These are phyloP conservation scores for Phytophthora pistaciae DNA, from an alignment of 352 stramenopile species.

Conservation along the genomic window DNA sequence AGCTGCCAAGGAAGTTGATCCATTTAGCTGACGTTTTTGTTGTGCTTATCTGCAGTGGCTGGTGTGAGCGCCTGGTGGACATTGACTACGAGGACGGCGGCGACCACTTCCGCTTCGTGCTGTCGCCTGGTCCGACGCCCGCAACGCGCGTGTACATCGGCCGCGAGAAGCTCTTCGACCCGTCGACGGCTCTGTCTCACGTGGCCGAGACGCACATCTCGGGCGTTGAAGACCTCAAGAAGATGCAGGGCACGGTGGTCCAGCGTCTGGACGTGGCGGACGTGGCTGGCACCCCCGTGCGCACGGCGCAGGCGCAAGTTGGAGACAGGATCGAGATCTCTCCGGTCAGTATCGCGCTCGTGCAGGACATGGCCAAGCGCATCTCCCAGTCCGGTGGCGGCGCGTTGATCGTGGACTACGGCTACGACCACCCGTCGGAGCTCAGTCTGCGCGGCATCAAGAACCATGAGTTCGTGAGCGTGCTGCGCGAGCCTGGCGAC, in stretches of 20 bases:
- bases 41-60: slow-evolving; percentile 60
- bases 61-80: slow-evolving; percentile 96
- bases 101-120: slow-evolving; percentile 94
- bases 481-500: slow-evolving; percentile 91
- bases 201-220: slow-evolving; percentile 37
- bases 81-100: slow-evolving; percentile 82
- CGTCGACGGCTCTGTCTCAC: slow-evolving; percentile 37
- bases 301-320: slow-evolving; percentile 59
- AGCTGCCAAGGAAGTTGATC: not conserved
- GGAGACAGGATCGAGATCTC: slow-evolving; percentile 95
- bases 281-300: slow-evolving; percentile 47
- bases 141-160: slow-evolving; percentile 92
- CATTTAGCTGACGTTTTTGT: slow-evolving; percentile 7
- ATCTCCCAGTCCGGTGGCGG: slow-evolving; percentile 87
- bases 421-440: slow-evolving; percentile 89
- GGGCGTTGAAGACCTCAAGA: slow-evolving; percentile 35
- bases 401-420: slow-evolving; percentile 96
- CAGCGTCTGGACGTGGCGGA: slow-evolving; percentile 69
- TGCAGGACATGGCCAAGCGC: slow-evolving; percentile 93
- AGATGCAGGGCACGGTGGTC: slow-evolving; percentile 32
- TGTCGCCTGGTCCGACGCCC: slow-evolving; percentile 93
- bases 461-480: slow-evolving; percentile 94
- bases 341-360: slow-evolving; percentile 91
- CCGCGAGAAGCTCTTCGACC: slow-evolving; percentile 83
- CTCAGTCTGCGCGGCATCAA: slow-evolving; percentile 95